A percentile compares a stretch with the other conserved stretches of the same genome.
Evolutionary conservation across 108 stramenopile species (phyloP).

Genomic region (Pseudonitzschia pungens): DNA sequence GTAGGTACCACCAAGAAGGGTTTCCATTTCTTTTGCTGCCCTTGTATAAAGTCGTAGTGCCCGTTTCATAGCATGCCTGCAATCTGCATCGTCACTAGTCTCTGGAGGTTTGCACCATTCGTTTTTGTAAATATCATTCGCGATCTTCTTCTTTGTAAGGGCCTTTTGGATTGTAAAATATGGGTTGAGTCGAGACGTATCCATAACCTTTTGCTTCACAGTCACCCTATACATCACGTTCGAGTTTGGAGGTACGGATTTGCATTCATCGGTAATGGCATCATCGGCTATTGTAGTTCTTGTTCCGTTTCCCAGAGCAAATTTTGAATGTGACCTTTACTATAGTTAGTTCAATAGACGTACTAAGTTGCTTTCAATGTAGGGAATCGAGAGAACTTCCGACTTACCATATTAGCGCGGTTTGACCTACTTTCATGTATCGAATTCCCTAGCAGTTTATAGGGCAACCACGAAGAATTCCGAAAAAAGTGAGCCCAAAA

Average conservation of each 20-base stretch:
- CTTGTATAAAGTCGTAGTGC: conserved; percentile 36
- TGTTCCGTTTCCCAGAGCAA: conserved; percentile 43
- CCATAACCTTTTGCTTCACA: conserved; percentile 35
- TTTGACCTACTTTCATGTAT: conserved; percentile 49
- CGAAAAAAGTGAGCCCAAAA: not conserved
- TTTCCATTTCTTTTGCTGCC: conserved; percentile 35
- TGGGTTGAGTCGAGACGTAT: conserved; percentile 46
- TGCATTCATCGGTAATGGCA: not conserved
- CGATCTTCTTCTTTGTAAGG: conserved; percentile 43
- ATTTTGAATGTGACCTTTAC: conserved; percentile 47
- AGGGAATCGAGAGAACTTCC: not conserved
- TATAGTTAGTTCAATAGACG: not conserved
- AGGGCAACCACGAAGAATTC: not conserved
- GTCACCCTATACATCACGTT: conserved; percentile 45
- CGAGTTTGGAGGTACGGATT: conserved; percentile 42
- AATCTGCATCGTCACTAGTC: conserved; percentile 13
- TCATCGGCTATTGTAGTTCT: conserved; percentile 16
- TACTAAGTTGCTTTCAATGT: not conserved
- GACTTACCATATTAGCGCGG: conserved; percentile 37
- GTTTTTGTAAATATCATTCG: conserved; percentile 52
- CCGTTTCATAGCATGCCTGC: conserved; percentile 31
- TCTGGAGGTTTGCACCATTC: conserved; percentile 29
- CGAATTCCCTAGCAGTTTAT: conserved; percentile 32
- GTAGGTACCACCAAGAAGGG: conserved; percentile 33
- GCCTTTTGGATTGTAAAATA: conserved; percentile 51